Evolutionary conservation across 805 yeast genomes (phyloP), one percentile per base, ranked within the genome.

Genomic region (Lipomyces orientalis): DNA sequence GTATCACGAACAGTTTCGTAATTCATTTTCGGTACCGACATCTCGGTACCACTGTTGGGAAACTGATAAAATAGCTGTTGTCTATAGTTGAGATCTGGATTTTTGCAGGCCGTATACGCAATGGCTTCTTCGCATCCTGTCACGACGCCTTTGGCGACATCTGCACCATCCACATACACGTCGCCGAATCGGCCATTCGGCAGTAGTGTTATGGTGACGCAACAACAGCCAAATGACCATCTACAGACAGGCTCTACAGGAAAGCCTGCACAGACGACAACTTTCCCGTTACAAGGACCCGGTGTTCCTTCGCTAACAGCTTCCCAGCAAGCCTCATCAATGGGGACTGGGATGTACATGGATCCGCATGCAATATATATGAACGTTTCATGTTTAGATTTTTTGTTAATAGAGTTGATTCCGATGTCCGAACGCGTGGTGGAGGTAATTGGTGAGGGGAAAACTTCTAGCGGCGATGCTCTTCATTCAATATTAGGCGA

Each of bases 351-450:
- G 16, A 58, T 46, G 54, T 54, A 61, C 54, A 31, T 71, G 19
- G 75, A 72, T 61, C 73, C 74, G 54, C 75, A 72, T 54, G 73
- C 75, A 16, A 62, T 73, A n/a, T 71, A 70, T 43, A 86, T 90
- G n/a, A 88, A 84, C 73, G 76, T 85, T 9, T 75, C 83, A 1
- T 83, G 88, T 57, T 79, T 90, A 64, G 90, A 89, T 59, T 83
- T 87, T 71, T 83, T 93, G 22, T 77, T 93, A 35, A 89, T 88
- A 74, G 97, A 93, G 77, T 80, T 90, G 49, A 87, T 92, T 0
- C 96, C 97, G 2, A 77, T 88, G 56, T 86, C 93, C 0, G 83
- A 88, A 57, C 79, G 90, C 46, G 88, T 91, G 4, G 85, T 90
- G 14, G 81, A 84, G 59, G 80, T 82, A 54, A 76, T 86, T 16